Evolutionary conservation across 176 grass and related monocot species (phyloP), one percentile per base, ranked within the genome.

Genomic region (Aegilops umbellulata): DNA sequence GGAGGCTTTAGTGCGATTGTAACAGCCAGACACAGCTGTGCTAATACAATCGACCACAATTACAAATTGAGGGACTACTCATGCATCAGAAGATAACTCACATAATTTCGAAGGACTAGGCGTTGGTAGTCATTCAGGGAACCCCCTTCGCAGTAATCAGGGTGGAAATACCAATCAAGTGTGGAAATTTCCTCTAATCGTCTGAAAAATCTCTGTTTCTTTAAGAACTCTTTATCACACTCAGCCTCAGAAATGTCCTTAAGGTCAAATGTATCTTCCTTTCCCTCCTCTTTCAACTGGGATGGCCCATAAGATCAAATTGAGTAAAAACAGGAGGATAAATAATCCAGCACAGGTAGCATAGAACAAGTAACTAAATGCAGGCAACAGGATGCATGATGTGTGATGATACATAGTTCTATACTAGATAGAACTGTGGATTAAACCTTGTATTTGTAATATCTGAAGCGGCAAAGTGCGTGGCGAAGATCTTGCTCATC

Each of bases 161-260:
- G 69, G 69, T 73, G 69, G 69, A 73, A 42, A 73, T 42, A 73
- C 38, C 69, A 73, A 44, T 73, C 69, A 44, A 73, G 69, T 25
- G 69, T 73, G 22, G 6, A 15, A 23, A 42, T 39, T 73, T 73
- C 3, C 69, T 73, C 69, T 0, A 53, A 12, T 30, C n/a, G n/a
- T 22, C 11, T 25, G 38, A 85, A 25, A 39, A 73, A 73, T 4
- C 10, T 12, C 38, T 44, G 12, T 22, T 44, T 13, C 36, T 73
- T 13, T 25, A 73, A 39, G 23, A 73, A 73, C 1, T 25, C 4
- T 5, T 8, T 12, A 25, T 3, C 24, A 44, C 69, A 73, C 7
- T 44, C 11, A 14, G 23, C 69, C 38, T 44, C 69, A 42, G 36
- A 44, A 44, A 4, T 25, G 14, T 72, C 69, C 1, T 42, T n/a